Conservation (phyloP, 148 eudicot genomes). For the Diospyros lotus region DNA sequence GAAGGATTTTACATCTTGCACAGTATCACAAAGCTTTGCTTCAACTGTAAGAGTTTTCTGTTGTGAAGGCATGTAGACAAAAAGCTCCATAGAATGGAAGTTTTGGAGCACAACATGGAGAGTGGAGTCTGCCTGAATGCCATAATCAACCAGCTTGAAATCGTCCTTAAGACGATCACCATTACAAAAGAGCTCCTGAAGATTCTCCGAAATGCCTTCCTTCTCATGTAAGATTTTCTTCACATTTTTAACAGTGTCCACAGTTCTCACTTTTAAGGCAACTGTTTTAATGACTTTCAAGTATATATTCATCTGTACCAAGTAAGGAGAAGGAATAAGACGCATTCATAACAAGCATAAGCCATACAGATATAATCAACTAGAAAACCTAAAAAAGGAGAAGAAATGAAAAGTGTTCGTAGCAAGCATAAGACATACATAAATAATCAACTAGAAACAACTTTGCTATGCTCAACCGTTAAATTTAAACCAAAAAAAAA, state of each 20-base stretch:
- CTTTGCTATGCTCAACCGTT: not conserved
- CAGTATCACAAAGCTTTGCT: conserved; percentile 17
- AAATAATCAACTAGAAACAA: not conserved
- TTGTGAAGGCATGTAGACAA: conserved; percentile 16
- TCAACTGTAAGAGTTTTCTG: not conserved
- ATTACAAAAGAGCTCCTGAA: conserved; percentile 18
- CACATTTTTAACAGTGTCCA: conserved; percentile 9
- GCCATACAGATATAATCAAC: too few species aligned
- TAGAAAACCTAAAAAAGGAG: too few species aligned
- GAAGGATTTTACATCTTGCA: conserved; percentile 14
- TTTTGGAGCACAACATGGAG: conserved; percentile 19
- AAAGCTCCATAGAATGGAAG: not conserved
- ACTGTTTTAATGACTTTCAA: conserved; percentile 20
- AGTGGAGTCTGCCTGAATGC: conserved; percentile 22
- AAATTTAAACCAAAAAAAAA: not conserved
- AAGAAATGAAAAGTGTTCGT: not conserved
- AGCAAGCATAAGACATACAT: not conserved
- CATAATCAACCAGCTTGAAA: conserved; percentile 19
- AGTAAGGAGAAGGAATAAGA: not conserved
- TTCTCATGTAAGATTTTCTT: conserved; percentile 12
- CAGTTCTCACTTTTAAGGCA: conserved; percentile 15
- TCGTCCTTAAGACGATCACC: conserved; percentile 17
- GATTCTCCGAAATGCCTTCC: conserved; percentile 22
- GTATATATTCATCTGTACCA: conserved; percentile 20
- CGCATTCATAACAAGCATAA: too few species aligned